phyloP scores from a whole-genome alignment of 208 protist species.

The Crithidia acanthocephali region DNA sequence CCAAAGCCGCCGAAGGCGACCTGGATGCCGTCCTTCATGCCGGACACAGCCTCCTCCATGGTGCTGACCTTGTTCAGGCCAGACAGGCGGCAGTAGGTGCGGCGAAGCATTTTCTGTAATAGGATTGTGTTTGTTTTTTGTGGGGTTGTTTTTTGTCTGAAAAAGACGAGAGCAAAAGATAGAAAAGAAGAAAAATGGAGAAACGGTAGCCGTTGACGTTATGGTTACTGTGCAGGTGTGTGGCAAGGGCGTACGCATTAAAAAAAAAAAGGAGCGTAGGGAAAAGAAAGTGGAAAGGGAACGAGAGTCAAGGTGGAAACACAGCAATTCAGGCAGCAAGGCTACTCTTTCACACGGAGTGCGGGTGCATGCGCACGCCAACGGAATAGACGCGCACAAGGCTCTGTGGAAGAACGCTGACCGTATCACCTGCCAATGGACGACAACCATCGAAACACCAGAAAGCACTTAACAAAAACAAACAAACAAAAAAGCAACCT shows the following conservation, averaged over 20 bases:
- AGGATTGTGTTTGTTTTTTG: neutral
- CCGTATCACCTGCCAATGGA: no score
- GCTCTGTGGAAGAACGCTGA: no score
- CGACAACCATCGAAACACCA: no score
- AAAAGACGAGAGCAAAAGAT: slow-evolving; percentile 22
- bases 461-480: neutral
- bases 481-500: neutral
- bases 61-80: slow-evolving; percentile 81
- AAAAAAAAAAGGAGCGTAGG: no score
- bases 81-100: slow-evolving; percentile 43
- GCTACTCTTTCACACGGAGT: no score
- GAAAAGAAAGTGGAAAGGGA: no score
- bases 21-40: slow-evolving; percentile 65
- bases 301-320: no score
- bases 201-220: neutral
- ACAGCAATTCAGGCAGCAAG: no score
- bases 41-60: slow-evolving; percentile 72
- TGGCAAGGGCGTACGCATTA: no score
- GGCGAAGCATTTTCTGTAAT: slow-evolving; percentile 61
- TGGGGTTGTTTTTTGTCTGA: slow-evolving; percentile 20
- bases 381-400: no score
- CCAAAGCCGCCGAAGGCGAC: slow-evolving; percentile 97
- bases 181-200: neutral
- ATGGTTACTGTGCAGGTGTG: neutral
- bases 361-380: no score